Conservation (phyloP, 208 protist genomes). For the Trichomonas tenax region DNA sequence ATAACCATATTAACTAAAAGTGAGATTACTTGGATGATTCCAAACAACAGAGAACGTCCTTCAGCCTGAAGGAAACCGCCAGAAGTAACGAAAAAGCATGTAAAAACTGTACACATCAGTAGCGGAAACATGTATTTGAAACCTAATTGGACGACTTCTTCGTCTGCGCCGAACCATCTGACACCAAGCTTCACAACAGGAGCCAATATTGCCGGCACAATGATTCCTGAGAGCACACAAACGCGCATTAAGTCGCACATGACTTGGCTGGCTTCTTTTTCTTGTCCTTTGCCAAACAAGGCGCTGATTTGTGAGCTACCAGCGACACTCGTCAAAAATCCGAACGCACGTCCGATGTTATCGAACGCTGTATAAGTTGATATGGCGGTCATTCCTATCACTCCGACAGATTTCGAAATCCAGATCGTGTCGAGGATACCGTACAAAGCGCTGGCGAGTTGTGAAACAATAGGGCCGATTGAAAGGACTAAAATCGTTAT, state of each 20-base stretch:
- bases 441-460: not conserved
- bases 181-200: not conserved
- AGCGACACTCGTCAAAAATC: not conserved
- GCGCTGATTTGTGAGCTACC: not conserved
- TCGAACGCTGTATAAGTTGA: not conserved
- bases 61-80: not conserved
- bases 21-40: not conserved
- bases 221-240: not conserved
- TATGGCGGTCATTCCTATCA: not conserved
- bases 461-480: not conserved
- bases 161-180: not conserved
- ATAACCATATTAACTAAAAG: not conserved
- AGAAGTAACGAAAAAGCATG: not conserved
- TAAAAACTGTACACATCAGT: not conserved
- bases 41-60: not conserved
- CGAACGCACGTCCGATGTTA: not conserved
- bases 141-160: not conserved
- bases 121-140: not conserved
- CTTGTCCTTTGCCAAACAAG: not conserved
- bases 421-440: not conserved
- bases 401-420: not conserved
- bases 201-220: not conserved
- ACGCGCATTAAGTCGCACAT: not conserved
- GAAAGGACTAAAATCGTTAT: not conserved
- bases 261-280: not conserved